phyloP scores from a whole-genome alignment of 2,329 filamentous ascomycete genomes.

The Rhinocladiella similis region DNA sequence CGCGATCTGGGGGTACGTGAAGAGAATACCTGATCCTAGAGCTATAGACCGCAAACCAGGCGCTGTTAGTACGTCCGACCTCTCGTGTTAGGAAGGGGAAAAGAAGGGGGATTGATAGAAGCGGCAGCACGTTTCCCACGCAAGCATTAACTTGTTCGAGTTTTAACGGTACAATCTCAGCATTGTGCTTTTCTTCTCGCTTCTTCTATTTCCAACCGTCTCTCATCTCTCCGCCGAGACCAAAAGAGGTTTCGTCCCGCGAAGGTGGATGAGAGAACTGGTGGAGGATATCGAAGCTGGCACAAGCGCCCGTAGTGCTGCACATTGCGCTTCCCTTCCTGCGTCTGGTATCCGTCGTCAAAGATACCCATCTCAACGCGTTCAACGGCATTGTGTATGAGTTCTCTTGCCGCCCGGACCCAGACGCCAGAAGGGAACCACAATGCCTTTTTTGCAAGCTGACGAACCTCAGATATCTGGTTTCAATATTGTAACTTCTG shows the following conservation, averaged over 20 bases:
- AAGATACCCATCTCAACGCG: background rate
- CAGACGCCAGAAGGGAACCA: constrained; percentile 12
- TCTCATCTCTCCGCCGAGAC: constrained; percentile 31
- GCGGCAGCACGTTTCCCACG: constrained; percentile 97
- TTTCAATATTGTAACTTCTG: constrained; percentile 31
- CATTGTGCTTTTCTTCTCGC: constrained; percentile 47
- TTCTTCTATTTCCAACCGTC: constrained; percentile 9
- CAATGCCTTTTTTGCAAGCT: constrained; percentile 29
- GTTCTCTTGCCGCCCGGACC: background rate
- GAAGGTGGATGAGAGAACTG: constrained; percentile 53
- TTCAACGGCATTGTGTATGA: constrained; percentile 8
- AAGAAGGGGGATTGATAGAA: constrained; percentile 49
- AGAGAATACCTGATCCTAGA: constrained; percentile 79
- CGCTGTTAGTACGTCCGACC: constrained; percentile 37
- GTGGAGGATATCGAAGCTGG: constrained; percentile 34
- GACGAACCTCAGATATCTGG: constrained; percentile 33
- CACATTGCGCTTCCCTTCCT: constrained; percentile 42
- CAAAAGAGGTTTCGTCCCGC: constrained; percentile 16
- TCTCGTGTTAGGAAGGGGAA: constrained; percentile 16
- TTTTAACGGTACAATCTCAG: constrained; percentile 95
- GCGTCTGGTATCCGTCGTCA: background rate
- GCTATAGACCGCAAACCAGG: constrained; percentile 51
- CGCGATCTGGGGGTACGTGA: constrained; percentile 78
- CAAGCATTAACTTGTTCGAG: constrained; percentile 99
- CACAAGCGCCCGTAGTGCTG: constrained; percentile 83